Conservation (phyloP, 2,329 filamentous ascomycete species). For the Ophiostoma tasmaniense region DNA sequence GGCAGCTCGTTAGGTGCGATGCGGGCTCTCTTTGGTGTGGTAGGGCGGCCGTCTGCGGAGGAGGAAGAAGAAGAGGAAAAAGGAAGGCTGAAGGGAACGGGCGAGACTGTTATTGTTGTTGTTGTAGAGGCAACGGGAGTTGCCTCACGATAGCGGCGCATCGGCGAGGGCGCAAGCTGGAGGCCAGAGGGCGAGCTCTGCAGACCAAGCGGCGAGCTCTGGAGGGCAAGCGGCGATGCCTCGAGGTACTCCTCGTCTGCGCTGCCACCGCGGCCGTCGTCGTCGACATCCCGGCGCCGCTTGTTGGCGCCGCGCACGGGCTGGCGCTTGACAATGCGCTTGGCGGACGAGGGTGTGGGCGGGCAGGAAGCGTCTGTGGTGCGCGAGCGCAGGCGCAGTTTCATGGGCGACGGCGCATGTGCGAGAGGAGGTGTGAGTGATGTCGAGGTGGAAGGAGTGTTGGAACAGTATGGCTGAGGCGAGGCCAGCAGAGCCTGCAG, state of each 20-base stretch:
- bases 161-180: conserved; percentile 4
- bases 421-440: conserved; percentile 45
- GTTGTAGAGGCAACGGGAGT: not conserved
- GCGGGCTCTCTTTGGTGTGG: conserved; percentile 52
- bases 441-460: conserved; percentile 34
- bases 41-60: conserved; percentile 28
- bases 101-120: not conserved
- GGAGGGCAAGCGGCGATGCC: no score
- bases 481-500: conserved; percentile 50
- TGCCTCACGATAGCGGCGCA: not conserved
- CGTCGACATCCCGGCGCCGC: conserved; percentile 38
- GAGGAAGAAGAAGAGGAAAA: not conserved
- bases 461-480: conserved; percentile 23
- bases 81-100: not conserved
- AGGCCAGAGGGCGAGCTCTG: conserved; percentile 16
- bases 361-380: conserved; percentile 7
- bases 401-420: conserved; percentile 43
- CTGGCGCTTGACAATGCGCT: conserved; percentile 45
- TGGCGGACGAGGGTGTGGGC: conserved; percentile 18
- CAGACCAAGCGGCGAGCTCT: no score
- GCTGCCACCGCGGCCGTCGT: conserved; percentile 34
- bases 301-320: conserved; percentile 43
- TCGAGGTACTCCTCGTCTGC: conserved; percentile 29
- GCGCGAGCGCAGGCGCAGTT: conserved; percentile 46
- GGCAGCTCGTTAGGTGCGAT: conserved; percentile 54